Percentiles rank a stretch among this genome's conserved stretches.
Conservation (phyloP, 163 green algal species). For the Chloroidium sp. region DNA sequence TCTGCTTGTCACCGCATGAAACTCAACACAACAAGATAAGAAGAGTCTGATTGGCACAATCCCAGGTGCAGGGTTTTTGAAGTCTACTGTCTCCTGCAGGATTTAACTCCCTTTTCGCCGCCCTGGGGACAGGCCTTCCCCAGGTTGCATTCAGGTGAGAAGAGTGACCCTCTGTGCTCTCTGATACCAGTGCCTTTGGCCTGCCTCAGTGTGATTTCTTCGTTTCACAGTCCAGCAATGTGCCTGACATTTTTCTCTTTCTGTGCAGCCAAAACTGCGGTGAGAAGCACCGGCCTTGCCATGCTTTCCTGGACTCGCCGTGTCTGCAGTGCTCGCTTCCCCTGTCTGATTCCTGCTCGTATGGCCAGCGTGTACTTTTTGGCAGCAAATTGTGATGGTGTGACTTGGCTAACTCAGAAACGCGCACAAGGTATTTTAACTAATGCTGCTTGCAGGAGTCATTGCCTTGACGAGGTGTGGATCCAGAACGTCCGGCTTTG, state of each 20-base stretch:
- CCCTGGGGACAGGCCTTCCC: neutral
- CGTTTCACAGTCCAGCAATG: neutral
- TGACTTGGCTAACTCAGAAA: too few relatives aligned
- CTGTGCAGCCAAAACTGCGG: neutral
- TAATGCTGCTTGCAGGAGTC: slow-evolving; percentile 8
- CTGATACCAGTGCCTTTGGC: too few relatives aligned
- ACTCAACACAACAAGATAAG: too few relatives aligned
- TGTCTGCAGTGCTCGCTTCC: too few relatives aligned
- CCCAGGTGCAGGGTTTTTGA: too few relatives aligned
- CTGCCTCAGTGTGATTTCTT: neutral
- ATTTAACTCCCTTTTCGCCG: neutral
- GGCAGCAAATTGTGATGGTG: slow-evolving; percentile 61
- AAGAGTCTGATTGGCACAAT: too few relatives aligned
- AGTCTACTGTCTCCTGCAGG: too few relatives aligned
- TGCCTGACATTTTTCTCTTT: neutral
- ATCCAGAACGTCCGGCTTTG: slow-evolving; percentile 49
- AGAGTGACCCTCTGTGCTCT: too few relatives aligned
- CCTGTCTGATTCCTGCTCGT: slow-evolving; percentile 5
- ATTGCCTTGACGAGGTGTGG: slow-evolving; percentile 58
- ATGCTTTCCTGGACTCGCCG: too few relatives aligned
- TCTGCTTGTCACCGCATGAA: too few relatives aligned
- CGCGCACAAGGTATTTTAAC: too few relatives aligned
- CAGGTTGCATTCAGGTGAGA: neutral
- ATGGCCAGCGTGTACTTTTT: slow-evolving; percentile 61
- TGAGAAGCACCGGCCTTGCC: too few relatives aligned